A percentile compares a stretch with the other conserved stretches of the same genome.
Conservation (phyloP, 2,329 filamentous ascomycete species). For the Aspergillus sp. region DNA sequence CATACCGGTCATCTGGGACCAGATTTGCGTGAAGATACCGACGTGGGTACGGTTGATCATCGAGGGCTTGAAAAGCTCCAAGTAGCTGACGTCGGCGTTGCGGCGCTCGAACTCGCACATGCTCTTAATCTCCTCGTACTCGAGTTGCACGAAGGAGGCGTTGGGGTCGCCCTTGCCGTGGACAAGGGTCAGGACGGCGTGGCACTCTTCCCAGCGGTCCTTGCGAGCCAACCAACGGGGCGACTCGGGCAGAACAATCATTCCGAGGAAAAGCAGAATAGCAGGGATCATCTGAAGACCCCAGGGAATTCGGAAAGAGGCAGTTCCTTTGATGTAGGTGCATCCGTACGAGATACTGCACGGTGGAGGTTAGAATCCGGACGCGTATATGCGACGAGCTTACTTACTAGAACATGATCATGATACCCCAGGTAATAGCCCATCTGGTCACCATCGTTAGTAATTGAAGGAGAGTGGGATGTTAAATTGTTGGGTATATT, state of each 20-base stretch:
- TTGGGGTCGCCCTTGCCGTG: slow-evolving; percentile 66
- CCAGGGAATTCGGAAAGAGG: slow-evolving; percentile 65
- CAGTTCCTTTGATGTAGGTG: slow-evolving; percentile 58
- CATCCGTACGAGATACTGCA: slow-evolving; percentile 58
- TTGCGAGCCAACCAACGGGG: slow-evolving; percentile 64
- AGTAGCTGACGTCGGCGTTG: slow-evolving; percentile 67
- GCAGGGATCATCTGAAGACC: slow-evolving; percentile 64
- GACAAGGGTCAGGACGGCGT: slow-evolving; percentile 53
- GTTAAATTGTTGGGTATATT: no score
- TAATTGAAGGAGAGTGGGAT: no score
- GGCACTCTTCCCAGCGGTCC: slow-evolving; percentile 57
- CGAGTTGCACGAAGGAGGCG: slow-evolving; percentile 64
- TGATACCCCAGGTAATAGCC: slow-evolving; percentile 70
- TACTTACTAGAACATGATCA: slow-evolving; percentile 66
- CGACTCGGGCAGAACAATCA: slow-evolving; percentile 55
- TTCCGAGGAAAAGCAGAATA: slow-evolving; percentile 57
- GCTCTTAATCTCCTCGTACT: slow-evolving; percentile 71
- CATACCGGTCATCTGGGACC: slow-evolving; percentile 75
- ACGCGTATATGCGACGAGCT: slow-evolving; percentile 55
- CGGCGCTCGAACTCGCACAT: slow-evolving; percentile 71
- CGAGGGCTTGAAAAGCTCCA: slow-evolving; percentile 68
- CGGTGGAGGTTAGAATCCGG: neutral
- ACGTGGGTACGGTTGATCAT: slow-evolving; percentile 74
- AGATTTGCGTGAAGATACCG: slow-evolving; percentile 71
- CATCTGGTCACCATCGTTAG: slow-evolving; percentile 39